Evolutionary conservation across 2,329 filamentous ascomycete genomes (phyloP).

Genomic region (Hypoxylon sp.): DNA sequence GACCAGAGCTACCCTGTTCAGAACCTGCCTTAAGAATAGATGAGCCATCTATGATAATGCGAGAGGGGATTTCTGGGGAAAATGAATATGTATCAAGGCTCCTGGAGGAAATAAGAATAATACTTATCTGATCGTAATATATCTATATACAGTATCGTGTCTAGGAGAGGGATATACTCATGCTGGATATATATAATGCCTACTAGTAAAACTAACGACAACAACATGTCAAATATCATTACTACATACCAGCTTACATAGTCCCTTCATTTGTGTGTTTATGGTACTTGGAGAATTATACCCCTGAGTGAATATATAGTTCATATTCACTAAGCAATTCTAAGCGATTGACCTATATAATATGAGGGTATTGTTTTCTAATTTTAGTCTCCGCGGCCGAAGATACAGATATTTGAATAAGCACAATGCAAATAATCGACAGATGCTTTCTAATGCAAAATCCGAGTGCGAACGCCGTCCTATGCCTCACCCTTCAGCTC

Average conservation of each 20-base stretch:
- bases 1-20: conserved; percentile 56
- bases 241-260: background rate
- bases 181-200: background rate
- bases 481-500: conserved; percentile 64
- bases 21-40: conserved; percentile 33
- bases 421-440: conserved; percentile 26
- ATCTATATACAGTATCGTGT: background rate
- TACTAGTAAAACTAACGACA: background rate
- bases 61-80: too few species aligned
- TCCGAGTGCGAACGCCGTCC: conserved; percentile 32
- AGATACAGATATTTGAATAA: background rate
- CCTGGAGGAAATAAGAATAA: conserved; percentile 1
- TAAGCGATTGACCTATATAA: background rate
- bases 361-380: conserved; percentile 19
- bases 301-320: background rate
- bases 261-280: background rate
- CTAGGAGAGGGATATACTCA: background rate
- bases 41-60: background rate
- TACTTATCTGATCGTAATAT: conserved; percentile 7
- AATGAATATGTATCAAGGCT: too few species aligned
- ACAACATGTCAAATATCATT: background rate
- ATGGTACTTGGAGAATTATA: background rate
- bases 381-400: background rate
- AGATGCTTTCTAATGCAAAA: conserved; percentile 25
- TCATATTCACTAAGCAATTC: background rate